phyloP scores from a whole-genome alignment of 441 rosid species.

The Macaranga tanarius region DNA sequence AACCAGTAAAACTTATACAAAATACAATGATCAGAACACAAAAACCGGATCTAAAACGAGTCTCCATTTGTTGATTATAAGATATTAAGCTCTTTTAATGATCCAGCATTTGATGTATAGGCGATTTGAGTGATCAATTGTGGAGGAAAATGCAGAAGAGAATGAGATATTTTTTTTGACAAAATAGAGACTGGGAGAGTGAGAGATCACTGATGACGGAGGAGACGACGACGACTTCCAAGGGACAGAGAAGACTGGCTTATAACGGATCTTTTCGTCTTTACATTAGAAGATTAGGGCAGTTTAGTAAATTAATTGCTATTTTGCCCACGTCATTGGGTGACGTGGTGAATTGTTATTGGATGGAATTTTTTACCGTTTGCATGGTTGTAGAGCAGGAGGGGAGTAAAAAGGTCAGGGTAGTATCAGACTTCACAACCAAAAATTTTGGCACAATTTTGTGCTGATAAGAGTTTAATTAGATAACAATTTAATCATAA shows the following conservation, averaged over 20 bases:
- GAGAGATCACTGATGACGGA: constrained; percentile 2
- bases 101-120: constrained; percentile 34
- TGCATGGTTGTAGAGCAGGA: no score
- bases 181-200: neutral
- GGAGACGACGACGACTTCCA: constrained; percentile 23
- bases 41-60: constrained; percentile 62
- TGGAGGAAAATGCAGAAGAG: neutral
- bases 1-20: constrained; percentile 37
- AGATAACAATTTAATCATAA: no score
- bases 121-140: neutral
- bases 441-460: no score
- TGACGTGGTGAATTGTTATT: constrained; percentile 7
- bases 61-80: constrained; percentile 37
- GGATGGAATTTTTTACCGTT: neutral
- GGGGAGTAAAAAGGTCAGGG: no score
- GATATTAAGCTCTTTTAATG: constrained; percentile 9
- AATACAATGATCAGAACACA: constrained; percentile 40
- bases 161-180: neutral
- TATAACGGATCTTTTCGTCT: constrained; percentile 10
- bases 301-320: neutral
- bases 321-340: neutral
- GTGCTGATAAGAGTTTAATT: no score
- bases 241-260: neutral
- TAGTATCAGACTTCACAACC: no score
- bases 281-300: neutral